Evolutionary conservation across 2,329 filamentous ascomycete species (phyloP).

Genomic region (Clarireedia paspali): DNA sequence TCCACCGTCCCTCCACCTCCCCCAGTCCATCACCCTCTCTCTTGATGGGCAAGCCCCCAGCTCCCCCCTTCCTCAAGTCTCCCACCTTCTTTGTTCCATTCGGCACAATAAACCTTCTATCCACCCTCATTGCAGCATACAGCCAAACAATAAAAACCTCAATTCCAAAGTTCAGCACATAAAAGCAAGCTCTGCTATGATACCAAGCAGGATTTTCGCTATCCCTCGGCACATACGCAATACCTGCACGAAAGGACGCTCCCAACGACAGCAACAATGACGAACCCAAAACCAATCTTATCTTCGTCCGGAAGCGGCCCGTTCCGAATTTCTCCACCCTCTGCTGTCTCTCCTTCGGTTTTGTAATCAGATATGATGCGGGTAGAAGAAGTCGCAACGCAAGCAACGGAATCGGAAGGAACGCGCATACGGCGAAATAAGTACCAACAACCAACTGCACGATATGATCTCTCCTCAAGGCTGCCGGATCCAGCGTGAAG

Average conservation of each 20-base stretch:
- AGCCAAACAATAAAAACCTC: conserved; percentile 62
- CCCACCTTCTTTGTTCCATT: conserved; percentile 55
- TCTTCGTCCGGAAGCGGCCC: conserved; percentile 58
- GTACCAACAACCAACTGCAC: conserved; percentile 37
- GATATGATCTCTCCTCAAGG: conserved; percentile 50
- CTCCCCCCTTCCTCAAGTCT: conserved; percentile 22
- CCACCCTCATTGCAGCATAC: conserved; percentile 63
- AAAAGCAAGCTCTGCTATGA: conserved; percentile 64
- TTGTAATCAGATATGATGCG: not conserved
- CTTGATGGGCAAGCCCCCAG: not conserved
- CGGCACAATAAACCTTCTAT: conserved; percentile 67
- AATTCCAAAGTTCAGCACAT: conserved; percentile 69
- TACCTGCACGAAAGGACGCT: conserved; percentile 47
- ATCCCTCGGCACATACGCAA: conserved; percentile 37
- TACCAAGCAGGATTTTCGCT: conserved; percentile 10
- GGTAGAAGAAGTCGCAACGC: conserved; percentile 20
- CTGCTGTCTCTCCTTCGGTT: conserved; percentile 23
- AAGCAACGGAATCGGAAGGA: conserved; percentile 45
- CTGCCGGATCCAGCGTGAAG: conserved; percentile 37
- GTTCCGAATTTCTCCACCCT: conserved; percentile 53
- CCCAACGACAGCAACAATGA: conserved; percentile 56
- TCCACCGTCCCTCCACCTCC: not conserved
- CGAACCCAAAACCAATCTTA: conserved; percentile 53
- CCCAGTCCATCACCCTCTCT: not conserved
- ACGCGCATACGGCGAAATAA: conserved; percentile 52